phyloP scores from a whole-genome alignment of 306 rosid species.

The Quercus ilex region DNA sequence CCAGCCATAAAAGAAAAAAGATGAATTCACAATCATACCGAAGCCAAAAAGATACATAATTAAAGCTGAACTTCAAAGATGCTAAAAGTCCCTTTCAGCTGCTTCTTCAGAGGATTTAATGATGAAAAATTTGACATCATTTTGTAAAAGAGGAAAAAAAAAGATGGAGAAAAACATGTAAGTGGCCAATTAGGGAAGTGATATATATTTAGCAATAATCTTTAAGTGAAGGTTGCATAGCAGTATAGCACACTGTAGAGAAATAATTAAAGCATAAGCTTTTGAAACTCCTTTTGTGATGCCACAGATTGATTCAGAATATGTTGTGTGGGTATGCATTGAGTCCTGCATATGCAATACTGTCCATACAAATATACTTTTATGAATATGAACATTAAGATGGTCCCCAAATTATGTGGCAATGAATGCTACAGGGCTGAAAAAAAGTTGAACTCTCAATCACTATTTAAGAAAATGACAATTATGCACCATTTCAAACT shows the following conservation, averaged over 20 bases:
- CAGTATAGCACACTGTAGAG: neutral
- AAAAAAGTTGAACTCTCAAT: neutral
- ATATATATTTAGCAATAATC: neutral
- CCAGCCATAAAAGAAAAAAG: slow-evolving; percentile 11
- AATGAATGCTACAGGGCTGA: neutral
- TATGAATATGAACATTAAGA: neutral
- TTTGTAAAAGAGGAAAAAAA: neutral
- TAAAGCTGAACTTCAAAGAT: slow-evolving; percentile 1
- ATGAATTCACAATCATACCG: slow-evolving; percentile 1
- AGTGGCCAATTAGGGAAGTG: neutral
- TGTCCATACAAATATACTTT: neutral
- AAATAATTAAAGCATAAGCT: neutral
- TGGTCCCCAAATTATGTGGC: neutral
- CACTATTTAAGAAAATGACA: neutral
- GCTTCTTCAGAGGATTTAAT: neutral
- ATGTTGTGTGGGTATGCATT: no score
- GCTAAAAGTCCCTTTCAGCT: neutral
- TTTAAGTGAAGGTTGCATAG: neutral
- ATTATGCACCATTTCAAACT: neutral
- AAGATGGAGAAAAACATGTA: neutral
- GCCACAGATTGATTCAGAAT: no score
- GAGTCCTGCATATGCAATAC: no score
- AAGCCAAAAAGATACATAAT: neutral
- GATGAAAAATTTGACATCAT: neutral
- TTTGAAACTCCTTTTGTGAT: neutral